Percentiles rank a stretch among this genome's conserved stretches.
phyloP scores from a whole-genome alignment of 306 rosid species.

The Prunus davidiana region DNA sequence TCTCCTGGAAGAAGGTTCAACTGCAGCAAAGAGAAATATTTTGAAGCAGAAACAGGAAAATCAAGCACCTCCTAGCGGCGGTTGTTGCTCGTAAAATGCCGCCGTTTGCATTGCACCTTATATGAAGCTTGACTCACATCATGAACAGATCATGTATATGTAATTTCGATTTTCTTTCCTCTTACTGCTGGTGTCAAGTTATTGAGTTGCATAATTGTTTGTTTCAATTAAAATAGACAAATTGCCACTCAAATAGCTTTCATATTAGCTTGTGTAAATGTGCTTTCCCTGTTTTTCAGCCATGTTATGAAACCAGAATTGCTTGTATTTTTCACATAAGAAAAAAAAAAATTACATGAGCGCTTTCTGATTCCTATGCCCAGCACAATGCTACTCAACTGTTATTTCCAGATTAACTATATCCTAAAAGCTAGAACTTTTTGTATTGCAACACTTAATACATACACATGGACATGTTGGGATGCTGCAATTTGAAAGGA shows the following conservation, averaged over 20 bases:
- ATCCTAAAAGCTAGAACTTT: neutral
- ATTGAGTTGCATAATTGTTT: constrained; percentile 27
- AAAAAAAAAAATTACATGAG: neutral
- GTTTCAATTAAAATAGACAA: constrained; percentile 20
- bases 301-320: constrained; percentile 4
- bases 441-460: neutral
- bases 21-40: constrained; percentile 52
- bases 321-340: neutral
- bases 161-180: constrained; percentile 21
- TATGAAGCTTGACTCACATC: constrained; percentile 25
- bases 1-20: constrained; percentile 85
- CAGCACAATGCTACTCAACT: neutral
- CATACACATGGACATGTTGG: neutral
- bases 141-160: constrained; percentile 48
- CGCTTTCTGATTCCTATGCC: neutral
- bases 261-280: constrained; percentile 40
- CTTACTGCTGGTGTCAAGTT: constrained; percentile 19
- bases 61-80: constrained; percentile 37
- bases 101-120: neutral
- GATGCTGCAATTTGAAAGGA: neutral
- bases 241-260: constrained; percentile 25
- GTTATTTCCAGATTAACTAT: neutral
- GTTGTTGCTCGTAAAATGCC: constrained; percentile 61
- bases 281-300: constrained; percentile 24
- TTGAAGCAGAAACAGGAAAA: constrained; percentile 61